A percentile compares a stretch with the other conserved stretches of the same genome.
Conservation (phyloP, 805 yeast species). For the Nakazawaea populi region DNA sequence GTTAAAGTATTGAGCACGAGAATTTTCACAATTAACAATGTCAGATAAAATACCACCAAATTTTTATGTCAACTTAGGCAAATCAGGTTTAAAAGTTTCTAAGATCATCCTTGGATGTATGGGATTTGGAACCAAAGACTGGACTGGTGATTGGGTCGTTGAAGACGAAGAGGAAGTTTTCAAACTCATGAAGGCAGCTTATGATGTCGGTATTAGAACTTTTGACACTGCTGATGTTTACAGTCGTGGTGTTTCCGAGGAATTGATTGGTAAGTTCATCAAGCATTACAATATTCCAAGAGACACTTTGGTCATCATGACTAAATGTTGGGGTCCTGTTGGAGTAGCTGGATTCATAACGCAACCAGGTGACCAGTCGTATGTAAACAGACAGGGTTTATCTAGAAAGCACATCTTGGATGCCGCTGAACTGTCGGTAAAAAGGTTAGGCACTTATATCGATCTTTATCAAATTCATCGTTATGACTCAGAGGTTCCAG, state of each 20-base stretch:
- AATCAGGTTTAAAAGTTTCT: constrained; percentile 30
- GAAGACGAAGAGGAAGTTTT: constrained; percentile 41
- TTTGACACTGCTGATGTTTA: constrained; percentile 36
- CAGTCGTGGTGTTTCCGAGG: constrained; percentile 22
- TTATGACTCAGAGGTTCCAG: constrained; percentile 39
- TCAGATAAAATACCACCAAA: background rate
- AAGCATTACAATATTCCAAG: constrained; percentile 22
- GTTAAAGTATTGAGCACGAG: no score
- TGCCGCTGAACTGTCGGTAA: constrained; percentile 31
- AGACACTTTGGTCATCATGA: constrained; percentile 21
- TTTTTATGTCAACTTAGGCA: constrained; percentile 17
- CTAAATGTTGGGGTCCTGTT: constrained; percentile 15
- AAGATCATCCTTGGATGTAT: constrained; percentile 30
- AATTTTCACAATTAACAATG: no score
- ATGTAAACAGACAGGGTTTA: constrained; percentile 31
- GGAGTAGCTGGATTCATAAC: background rate
- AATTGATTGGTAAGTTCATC: constrained; percentile 21
- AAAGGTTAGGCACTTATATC: constrained; percentile 44
- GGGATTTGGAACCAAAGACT: constrained; percentile 27
- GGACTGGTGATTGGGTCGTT: constrained; percentile 33
- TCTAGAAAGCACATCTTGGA: constrained; percentile 43
- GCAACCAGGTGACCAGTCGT: background rate
- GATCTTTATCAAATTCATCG: constrained; percentile 56
- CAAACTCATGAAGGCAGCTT: constrained; percentile 35
- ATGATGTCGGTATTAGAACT: constrained; percentile 38